Evolutionary conservation across 306 rosid genomes (phyloP).

Genomic region (Sophora flavescens): DNA sequence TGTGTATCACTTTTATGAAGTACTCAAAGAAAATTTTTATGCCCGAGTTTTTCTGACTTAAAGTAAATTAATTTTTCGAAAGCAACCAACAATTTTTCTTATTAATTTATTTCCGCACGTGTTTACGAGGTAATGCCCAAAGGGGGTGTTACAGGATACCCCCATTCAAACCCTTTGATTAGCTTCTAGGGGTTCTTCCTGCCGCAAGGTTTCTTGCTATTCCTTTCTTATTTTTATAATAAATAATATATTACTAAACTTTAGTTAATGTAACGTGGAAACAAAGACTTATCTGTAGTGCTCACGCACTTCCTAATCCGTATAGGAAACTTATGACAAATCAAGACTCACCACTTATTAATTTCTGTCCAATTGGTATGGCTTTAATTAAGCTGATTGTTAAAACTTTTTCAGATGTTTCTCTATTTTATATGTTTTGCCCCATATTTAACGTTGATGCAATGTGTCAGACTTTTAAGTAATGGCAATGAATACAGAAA

Average conservation of each 20-base stretch:
- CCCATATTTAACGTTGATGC: conserved; percentile 37
- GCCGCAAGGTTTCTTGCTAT: conserved; percentile 78
- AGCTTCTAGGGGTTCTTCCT: conserved; percentile 95
- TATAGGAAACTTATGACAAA: conserved; percentile 89
- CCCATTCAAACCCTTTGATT: conserved; percentile 96
- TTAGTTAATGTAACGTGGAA: conserved; percentile 25
- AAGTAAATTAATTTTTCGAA: too few relatives aligned
- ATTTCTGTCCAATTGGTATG: conserved; percentile 90
- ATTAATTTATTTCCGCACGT: too few relatives aligned
- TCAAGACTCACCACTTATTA: conserved; percentile 82
- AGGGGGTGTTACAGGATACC: too few relatives aligned
- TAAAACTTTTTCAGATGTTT: conserved; percentile 8
- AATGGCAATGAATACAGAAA: conserved; percentile 62
- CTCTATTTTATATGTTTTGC: conserved; percentile 5
- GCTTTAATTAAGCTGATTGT: conserved; percentile 10
- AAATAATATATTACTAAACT: neutral
- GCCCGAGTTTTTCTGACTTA: too few relatives aligned
- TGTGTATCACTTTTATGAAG: too few relatives aligned
- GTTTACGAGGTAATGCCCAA: too few relatives aligned
- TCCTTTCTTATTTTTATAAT: neutral
- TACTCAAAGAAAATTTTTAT: too few relatives aligned
- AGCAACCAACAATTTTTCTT: too few relatives aligned
- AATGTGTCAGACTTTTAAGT: conserved; percentile 84
- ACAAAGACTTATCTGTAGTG: conserved; percentile 57
- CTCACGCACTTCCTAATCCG: conserved; percentile 92